Conservation (phyloP, 2,329 filamentous ascomycete genomes). For the Diplodia intermedia region DNA sequence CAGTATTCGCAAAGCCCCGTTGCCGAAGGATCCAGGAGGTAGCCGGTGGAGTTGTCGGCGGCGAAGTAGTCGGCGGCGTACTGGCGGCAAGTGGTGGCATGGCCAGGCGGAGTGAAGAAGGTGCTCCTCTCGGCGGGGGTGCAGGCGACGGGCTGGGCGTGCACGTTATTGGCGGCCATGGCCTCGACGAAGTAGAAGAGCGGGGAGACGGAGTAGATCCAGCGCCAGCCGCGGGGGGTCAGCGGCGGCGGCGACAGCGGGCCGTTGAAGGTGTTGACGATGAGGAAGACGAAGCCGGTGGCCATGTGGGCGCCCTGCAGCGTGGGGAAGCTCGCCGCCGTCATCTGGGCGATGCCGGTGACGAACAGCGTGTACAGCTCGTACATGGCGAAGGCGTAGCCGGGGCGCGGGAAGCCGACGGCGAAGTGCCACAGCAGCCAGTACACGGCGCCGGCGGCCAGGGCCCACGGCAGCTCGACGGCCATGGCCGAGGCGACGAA, state of each 20-base stretch:
- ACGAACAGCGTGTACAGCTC: constrained; percentile 75
- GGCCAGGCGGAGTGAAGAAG: constrained; percentile 63
- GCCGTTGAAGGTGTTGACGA: constrained; percentile 7
- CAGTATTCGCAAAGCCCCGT: constrained; percentile 52
- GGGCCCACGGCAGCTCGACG: constrained; percentile 81
- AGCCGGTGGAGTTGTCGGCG: constrained; percentile 41
- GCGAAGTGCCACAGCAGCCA: constrained; percentile 84
- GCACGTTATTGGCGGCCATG: constrained; percentile 71
- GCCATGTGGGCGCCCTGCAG: constrained; percentile 70
- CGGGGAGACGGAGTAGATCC: constrained; percentile 75
- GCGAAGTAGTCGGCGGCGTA: constrained; percentile 56
- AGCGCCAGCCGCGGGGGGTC: constrained; percentile 58
- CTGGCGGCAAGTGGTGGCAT: constrained; percentile 61
- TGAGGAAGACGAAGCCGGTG: constrained; percentile 67
- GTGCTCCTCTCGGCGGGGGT: constrained; percentile 69
- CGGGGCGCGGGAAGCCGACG: constrained; percentile 74
- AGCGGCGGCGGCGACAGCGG: background rate
- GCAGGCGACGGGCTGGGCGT: constrained; percentile 68
- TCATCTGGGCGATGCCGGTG: constrained; percentile 79
- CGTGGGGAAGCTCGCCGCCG: constrained; percentile 71
- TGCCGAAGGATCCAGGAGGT: constrained; percentile 44
- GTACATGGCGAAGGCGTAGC: constrained; percentile 76
- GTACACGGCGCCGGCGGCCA: constrained; percentile 71
- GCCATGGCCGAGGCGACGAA: constrained; percentile 81
- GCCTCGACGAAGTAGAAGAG: constrained; percentile 78